Percentiles rank a stretch among this genome's conserved stretches.
phyloP scores from a whole-genome alignment of 345 rosid genomes.

The Pistacia vera region DNA sequence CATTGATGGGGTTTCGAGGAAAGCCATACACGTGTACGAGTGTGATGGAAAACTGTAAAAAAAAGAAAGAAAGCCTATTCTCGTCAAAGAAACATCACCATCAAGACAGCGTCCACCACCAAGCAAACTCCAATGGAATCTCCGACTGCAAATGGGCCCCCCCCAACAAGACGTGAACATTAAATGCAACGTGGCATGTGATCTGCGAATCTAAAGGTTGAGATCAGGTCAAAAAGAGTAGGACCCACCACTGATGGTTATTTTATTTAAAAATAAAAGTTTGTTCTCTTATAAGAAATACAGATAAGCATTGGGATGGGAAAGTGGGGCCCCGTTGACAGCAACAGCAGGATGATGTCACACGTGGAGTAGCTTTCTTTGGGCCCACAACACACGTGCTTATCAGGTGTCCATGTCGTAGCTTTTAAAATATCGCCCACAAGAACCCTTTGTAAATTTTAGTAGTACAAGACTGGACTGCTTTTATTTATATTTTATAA shows the following conservation, averaged over 20 bases:
- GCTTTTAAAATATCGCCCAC: too few species aligned
- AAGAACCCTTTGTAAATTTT: too few species aligned
- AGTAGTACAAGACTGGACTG: too few species aligned
- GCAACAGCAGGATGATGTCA: conserved; percentile 31
- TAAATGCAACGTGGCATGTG: conserved; percentile 26
- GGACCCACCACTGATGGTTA: conserved; percentile 22
- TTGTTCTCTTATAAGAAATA: background rate
- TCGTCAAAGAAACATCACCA: conserved; percentile 11
- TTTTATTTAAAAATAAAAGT: background rate
- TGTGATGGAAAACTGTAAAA: background rate
- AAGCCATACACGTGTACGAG: conserved; percentile 35
- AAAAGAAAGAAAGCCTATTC: background rate
- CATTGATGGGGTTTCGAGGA: background rate
- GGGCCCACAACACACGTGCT: conserved; percentile 32
- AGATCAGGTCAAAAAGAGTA: conserved; percentile 16
- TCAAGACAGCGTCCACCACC: conserved; percentile 30
- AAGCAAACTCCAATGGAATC: conserved; percentile 23
- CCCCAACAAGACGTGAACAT: conserved; percentile 16
- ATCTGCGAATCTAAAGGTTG: background rate
- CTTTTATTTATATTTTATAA: too few species aligned
- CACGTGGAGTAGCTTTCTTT: conserved; percentile 9
- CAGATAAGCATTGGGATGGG: background rate
- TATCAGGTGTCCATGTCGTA: conserved; percentile 20
- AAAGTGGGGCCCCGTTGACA: conserved; percentile 18
- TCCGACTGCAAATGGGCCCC: conserved; percentile 17